Percentiles rank a stretch among this genome's conserved stretches.
Evolutionary conservation across 257 asterid species (phyloP).

Genomic region (Eustoma russellianum): DNA sequence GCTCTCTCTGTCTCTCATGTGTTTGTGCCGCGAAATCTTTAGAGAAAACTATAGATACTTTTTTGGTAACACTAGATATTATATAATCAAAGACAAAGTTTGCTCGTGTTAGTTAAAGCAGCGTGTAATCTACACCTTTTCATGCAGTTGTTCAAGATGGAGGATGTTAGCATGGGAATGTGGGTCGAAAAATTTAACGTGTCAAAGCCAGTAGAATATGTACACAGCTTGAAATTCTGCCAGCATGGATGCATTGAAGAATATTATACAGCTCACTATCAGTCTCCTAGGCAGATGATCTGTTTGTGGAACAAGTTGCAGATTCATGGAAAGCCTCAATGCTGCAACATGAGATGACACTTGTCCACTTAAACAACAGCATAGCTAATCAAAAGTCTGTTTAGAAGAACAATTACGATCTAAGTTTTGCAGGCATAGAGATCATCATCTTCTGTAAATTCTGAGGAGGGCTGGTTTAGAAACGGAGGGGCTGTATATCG

Average conservation of each 20-base stretch:
- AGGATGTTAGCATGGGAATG: constrained; percentile 95
- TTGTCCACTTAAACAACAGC: background rate
- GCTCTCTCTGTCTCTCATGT: background rate
- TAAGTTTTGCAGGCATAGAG: constrained; percentile 39
- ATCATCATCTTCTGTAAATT: constrained; percentile 28
- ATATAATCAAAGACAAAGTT: no score
- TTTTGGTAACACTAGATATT: no score
- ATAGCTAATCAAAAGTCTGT: no score
- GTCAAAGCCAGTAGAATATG: constrained; percentile 52
- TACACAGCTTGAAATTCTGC: constrained; percentile 83
- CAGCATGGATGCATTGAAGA: constrained; percentile 86
- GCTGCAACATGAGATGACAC: constrained; percentile 85
- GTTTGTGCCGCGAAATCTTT: background rate
- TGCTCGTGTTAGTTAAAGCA: no score
- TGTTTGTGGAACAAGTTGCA: constrained; percentile 77
- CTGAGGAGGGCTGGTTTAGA: constrained; percentile 3
- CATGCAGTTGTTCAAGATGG: constrained; percentile 86
- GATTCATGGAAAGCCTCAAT: constrained; percentile 43
- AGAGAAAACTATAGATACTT: no score
- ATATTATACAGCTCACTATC: constrained; percentile 79
- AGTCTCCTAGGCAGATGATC: constrained; percentile 87
- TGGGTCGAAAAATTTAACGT: constrained; percentile 78
- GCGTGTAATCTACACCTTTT: background rate
- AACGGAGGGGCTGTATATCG: constrained; percentile 15
- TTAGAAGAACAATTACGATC: constrained; percentile 3